Evolutionary conservation across 2,329 filamentous ascomycete species (phyloP).

Genomic region (Cladosporium sp.): DNA sequence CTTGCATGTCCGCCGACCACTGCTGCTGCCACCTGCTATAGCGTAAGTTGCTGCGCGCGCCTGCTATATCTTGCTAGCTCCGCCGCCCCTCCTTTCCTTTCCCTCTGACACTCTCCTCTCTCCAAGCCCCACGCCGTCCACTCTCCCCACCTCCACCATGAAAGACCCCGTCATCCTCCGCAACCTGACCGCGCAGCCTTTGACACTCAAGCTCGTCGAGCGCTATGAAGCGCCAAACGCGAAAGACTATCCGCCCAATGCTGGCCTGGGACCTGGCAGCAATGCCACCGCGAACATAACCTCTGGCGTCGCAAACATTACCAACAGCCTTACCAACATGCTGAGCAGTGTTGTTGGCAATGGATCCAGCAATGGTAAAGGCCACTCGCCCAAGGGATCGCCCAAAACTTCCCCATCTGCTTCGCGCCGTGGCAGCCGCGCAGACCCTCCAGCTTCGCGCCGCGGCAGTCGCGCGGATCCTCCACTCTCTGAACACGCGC

Average conservation of each 20-base stretch:
- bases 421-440: constrained; percentile 43
- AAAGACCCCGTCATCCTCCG: constrained; percentile 59
- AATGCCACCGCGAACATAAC: constrained; percentile 23
- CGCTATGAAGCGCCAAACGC: constrained; percentile 57
- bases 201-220: constrained; percentile 68
- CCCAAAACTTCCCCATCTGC: constrained; percentile 20
- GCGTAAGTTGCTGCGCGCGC: not conserved
- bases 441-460: constrained; percentile 36
- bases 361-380: not conserved
- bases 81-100: not conserved
- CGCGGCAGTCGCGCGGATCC: constrained; percentile 34
- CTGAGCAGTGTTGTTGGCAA: constrained; percentile 16
- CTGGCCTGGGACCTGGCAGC: constrained; percentile 10
- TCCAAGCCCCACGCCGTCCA: not conserved
- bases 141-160: constrained; percentile 18
- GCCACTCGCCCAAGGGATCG: constrained; percentile 2
- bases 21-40: not conserved
- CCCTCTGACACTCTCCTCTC: not conserved
- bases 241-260: constrained; percentile 22
- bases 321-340: constrained; percentile 33
- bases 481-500: constrained; percentile 48
- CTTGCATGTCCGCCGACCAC: not conserved
- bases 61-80: not conserved
- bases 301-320: constrained; percentile 30
- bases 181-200: constrained; percentile 69